phyloP scores from a whole-genome alignment of 1,284 basidiomycete genomes.

The Mycosarcoma mackinlayi region DNA sequence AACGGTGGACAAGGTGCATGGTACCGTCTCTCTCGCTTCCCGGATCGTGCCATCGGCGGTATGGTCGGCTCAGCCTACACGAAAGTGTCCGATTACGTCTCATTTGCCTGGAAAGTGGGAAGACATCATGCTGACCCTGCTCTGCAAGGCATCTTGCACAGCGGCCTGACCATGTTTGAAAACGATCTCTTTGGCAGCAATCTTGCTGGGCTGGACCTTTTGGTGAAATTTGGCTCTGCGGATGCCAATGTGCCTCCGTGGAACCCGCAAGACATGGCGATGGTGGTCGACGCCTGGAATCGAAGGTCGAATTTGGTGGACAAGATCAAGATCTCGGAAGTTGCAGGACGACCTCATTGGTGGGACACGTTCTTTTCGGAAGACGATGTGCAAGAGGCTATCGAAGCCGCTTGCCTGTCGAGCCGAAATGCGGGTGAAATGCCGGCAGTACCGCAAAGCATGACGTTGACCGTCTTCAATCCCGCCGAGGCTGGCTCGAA shows the following conservation, averaged over 20 bases:
- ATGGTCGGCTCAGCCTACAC: conserved; percentile 35
- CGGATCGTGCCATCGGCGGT: conserved; percentile 77
- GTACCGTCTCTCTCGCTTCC: conserved; percentile 80
- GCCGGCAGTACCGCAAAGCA: conserved; percentile 62
- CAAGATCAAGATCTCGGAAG: conserved; percentile 72
- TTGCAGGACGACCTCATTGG: conserved; percentile 77
- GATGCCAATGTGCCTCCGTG: conserved; percentile 84
- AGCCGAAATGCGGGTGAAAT: conserved; percentile 19
- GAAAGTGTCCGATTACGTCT: conserved; percentile 81
- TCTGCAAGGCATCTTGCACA: conserved; percentile 77
- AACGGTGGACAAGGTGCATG: conserved; percentile 92
- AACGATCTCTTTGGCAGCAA: conserved; percentile 87
- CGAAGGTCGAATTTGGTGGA: conserved; percentile 60
- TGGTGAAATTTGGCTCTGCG: conserved; percentile 80
- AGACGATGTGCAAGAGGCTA: conserved; percentile 72
- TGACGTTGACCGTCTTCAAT: conserved; percentile 77
- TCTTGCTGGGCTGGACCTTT: conserved; percentile 74
- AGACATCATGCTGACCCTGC: conserved; percentile 81
- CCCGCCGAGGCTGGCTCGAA: conserved; percentile 77
- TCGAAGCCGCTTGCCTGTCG: conserved; percentile 19
- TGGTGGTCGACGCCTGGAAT: conserved; percentile 74
- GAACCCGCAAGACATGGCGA: conserved; percentile 78
- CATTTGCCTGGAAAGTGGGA: conserved; percentile 74
- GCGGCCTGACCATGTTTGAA: conserved; percentile 81
- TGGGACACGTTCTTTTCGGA: conserved; percentile 76